Base-by-base conservation (phyloP, 148 eudicot genomes). In the Camellia japonica region DNA sequence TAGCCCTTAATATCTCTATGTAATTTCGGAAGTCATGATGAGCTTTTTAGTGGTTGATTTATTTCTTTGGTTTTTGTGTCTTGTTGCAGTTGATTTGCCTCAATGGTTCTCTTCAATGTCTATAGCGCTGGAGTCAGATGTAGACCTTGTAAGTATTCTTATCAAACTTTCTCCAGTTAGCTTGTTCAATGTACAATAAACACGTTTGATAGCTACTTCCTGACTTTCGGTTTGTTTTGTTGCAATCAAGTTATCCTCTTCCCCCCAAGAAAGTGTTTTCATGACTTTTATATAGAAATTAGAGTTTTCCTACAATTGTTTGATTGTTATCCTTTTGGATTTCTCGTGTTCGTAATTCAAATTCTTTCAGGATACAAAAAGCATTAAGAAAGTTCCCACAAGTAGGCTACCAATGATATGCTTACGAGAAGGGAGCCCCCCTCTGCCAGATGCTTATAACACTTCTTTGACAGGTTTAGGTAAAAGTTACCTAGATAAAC, bases 381-480 rank as follows among this genome's bases (percentile, higher is more conserved):
- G 58, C 19, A 67, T 87, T 38, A 70, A 77, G 43, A 85, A 87
- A 69, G 64, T 81, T 56, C 74, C 90, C 38, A 84, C 71, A 77
- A 86, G 85, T 78, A 81, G 80, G 64, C 78, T 88, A 80, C 98
- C 95, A 41, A 91, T 96, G 79, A 85, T 96, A 80, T 96, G 98
- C 87, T 83, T 95, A 77, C 90, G 98, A 79, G 90, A 93, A 84
- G 98, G 99, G 78, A 91, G 98, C 82, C 93, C 87, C 76, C 97
- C 99, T 80, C 80, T 96, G 47, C 98, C 99, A 30, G 98, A 93
- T 87, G 86, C 80, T 73, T 78, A 88, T 54, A 81, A 89, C 81
- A 80, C 81, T 61, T 86, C 93, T 73, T 77, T 83, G 68, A 78
- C 86, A 19, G 88, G 85, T 68, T 86, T 89, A 86, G 97, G 94